Percentiles rank a stretch among this genome's conserved stretches.
Conservation (phyloP, 495 filamentous ascomycete species). For the Talaromyces nanjingensis region DNA sequence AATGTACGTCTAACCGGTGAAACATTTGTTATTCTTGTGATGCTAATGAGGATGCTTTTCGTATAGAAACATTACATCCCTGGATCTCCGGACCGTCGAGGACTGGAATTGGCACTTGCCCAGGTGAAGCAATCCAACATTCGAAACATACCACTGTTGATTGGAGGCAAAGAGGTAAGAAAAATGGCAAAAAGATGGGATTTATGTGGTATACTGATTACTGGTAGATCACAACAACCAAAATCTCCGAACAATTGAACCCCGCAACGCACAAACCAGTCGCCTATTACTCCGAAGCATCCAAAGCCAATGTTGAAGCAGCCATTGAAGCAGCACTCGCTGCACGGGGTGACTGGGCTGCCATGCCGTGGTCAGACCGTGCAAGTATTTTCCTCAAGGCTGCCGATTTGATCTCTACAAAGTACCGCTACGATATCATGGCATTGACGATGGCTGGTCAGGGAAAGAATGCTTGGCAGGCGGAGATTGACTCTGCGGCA, state of each 20-base stretch:
- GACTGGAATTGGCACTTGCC: conserved; percentile 62
- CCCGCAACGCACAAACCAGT: conserved; percentile 66
- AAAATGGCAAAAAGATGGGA: conserved; percentile 6
- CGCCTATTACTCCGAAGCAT: conserved; percentile 73
- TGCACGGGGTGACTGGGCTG: conserved; percentile 78
- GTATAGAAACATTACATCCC: conserved; percentile 78
- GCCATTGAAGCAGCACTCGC: conserved; percentile 76
- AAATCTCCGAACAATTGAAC: conserved; percentile 54
- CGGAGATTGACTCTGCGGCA: conserved; percentile 91
- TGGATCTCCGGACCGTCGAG: conserved; percentile 68
- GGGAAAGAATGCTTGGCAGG: conserved; percentile 96
- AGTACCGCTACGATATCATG: conserved; percentile 91
- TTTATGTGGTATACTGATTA: neutral
- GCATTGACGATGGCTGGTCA: conserved; percentile 92
- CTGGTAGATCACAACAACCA: conserved; percentile 27
- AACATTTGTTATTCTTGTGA: no score
- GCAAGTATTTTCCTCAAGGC: conserved; percentile 92
- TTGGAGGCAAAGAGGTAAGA: conserved; percentile 69
- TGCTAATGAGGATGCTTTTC: neutral
- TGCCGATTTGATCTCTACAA: conserved; percentile 77
- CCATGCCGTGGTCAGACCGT: conserved; percentile 76
- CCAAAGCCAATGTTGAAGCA: conserved; percentile 57
- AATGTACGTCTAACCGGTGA: conserved; percentile 71
- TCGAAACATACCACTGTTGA: conserved; percentile 66
- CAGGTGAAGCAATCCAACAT: conserved; percentile 51